Evolutionary conservation across 2,329 filamentous ascomycete genomes (phyloP).

Genomic region (Juglanconis sp.): DNA sequence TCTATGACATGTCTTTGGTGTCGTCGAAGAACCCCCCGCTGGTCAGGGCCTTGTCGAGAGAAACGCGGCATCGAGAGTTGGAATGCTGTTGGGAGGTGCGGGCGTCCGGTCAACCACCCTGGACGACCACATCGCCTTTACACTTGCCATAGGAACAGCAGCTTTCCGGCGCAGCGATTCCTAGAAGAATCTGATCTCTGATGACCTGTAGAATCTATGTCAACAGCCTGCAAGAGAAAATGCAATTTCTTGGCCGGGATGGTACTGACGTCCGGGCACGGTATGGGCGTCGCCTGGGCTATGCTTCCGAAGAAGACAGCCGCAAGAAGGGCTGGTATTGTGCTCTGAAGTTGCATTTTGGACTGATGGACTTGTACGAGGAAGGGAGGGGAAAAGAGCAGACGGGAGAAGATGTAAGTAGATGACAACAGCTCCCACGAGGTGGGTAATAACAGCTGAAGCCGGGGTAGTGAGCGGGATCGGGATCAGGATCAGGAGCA

Average conservation of each 20-base stretch:
- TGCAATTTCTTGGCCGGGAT: no score
- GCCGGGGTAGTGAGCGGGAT: neutral
- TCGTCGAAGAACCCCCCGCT: neutral
- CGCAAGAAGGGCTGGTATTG: constrained; percentile 8
- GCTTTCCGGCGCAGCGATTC: constrained; percentile 12
- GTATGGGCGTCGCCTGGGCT: constrained; percentile 13
- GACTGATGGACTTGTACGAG: neutral
- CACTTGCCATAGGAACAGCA: constrained; percentile 19
- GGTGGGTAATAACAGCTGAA: neutral
- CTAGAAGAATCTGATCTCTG: constrained; percentile 17
- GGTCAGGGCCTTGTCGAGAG: neutral
- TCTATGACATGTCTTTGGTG: neutral
- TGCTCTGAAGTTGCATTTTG: constrained; percentile 10
- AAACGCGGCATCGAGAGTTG: neutral
- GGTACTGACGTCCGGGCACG: constrained; percentile 17
- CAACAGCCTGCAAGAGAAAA: no score
- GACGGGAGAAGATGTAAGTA: neutral
- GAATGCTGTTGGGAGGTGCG: neutral
- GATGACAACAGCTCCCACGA: neutral
- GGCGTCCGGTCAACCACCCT: constrained; percentile 10
- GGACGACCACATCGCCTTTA: constrained; percentile 18
- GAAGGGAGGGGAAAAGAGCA: neutral
- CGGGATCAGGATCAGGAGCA: neutral
- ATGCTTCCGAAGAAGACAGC: constrained; percentile 12
- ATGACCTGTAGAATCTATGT: neutral